phyloP scores from a whole-genome alignment of 2,329 filamentous ascomycete species.

The Fusarium sp. region DNA sequence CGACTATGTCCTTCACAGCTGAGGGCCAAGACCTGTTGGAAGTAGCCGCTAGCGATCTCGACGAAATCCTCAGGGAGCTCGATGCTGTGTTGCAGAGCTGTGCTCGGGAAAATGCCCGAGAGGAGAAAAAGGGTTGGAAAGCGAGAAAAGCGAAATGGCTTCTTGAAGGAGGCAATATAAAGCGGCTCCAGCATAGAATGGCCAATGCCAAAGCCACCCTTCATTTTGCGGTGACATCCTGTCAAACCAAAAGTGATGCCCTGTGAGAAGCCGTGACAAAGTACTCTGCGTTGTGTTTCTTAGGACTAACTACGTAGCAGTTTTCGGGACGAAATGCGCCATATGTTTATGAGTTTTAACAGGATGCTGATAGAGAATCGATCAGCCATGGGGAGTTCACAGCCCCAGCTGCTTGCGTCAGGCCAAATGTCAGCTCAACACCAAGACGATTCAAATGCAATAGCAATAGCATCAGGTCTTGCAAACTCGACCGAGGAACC shows the following conservation, averaged over 20 bases:
- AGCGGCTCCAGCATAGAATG: slow-evolving; percentile 18
- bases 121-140: background rate
- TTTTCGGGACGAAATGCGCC: slow-evolving; percentile 6
- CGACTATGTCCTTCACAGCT: background rate
- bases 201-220: slow-evolving; percentile 5
- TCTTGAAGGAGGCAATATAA: slow-evolving; percentile 5
- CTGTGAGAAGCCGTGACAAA: background rate
- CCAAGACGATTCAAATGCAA: accelerated
- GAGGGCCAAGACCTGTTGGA: background rate
- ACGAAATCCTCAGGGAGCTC: slow-evolving; percentile 2
- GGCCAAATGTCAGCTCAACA: background rate
- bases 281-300: accelerated
- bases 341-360: background rate
- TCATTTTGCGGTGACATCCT: slow-evolving; percentile 9
- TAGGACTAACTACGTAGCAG: background rate
- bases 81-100: slow-evolving; percentile 6
- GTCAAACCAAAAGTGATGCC: background rate
- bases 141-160: slow-evolving; percentile 24
- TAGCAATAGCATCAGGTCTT: too few species aligned
- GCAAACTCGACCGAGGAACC: accelerated
- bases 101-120: background rate
- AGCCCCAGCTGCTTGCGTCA: background rate
- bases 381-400: accelerated
- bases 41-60: background rate
- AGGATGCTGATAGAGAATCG: background rate